These are phyloP conservation scores for Hanseniaspora vineae DNA, from an alignment of 805 yeast genomes.

Conservation along the genomic window DNA sequence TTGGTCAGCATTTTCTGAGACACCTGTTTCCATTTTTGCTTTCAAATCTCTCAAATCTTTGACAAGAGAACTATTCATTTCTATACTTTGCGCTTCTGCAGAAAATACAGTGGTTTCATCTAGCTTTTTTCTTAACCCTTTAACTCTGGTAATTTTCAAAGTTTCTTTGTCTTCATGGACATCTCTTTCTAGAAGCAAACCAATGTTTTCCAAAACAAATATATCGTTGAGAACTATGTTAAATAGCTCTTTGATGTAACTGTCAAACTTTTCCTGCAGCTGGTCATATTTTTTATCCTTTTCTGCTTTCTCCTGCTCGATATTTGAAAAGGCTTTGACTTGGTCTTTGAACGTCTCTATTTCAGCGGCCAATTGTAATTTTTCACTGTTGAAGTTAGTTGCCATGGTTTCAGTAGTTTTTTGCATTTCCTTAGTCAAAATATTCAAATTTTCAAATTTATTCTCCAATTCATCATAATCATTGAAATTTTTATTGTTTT, in stretches of 20 bases:
- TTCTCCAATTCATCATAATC: conserved; percentile 8
- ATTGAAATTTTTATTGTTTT: conserved; percentile 7
- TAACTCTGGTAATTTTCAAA: conserved; percentile 49
- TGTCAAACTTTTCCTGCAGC: not conserved
- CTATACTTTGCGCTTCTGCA: conserved; percentile 24
- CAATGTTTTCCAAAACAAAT: conserved; percentile 58
- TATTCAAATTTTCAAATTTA: conserved; percentile 16
- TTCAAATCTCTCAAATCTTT: conserved; percentile 14
- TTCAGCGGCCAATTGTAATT: conserved; percentile 36
- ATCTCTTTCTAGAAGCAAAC: conserved; percentile 35
- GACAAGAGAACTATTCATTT: conserved; percentile 37
- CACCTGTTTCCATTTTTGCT: conserved; percentile 6
- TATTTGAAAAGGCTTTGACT: conserved; percentile 19
- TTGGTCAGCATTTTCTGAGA: conserved; percentile 11
- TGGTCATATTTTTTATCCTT: not conserved
- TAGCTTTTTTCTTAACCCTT: conserved; percentile 50
- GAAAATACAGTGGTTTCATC: conserved; percentile 22
- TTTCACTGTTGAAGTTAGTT: conserved; percentile 41
- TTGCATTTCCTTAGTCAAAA: conserved; percentile 47
- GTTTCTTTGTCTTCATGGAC: conserved; percentile 26
- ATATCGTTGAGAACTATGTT: conserved; percentile 37
- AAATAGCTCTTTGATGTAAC: conserved; percentile 10
- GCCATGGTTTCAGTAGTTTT: conserved; percentile 61
- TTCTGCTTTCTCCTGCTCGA: conserved; percentile 28
- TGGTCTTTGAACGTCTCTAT: conserved; percentile 32